Percentiles rank a stretch among this genome's conserved stretches.
Evolutionary conservation across 495 filamentous ascomycete genomes (phyloP).

Genomic region (Penicillium manginii): DNA sequence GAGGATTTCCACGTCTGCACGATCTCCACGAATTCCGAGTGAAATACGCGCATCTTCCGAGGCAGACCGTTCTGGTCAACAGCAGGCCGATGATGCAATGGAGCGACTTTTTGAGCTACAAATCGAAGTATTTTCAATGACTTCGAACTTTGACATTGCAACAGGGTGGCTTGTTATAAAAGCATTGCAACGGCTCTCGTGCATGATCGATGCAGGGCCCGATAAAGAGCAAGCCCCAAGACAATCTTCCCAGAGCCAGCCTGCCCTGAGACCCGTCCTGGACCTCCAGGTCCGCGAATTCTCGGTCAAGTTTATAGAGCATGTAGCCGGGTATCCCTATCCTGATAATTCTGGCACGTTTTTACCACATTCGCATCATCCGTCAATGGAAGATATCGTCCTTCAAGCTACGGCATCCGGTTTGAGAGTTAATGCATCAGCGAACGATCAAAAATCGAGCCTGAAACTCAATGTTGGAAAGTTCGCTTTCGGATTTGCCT

Average conservation of each 20-base stretch:
- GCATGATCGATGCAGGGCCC: constrained; percentile 36
- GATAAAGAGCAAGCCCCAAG: constrained; percentile 21
- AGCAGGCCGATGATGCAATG: not conserved
- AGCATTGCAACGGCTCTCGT: constrained; percentile 57
- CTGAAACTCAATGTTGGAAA: constrained; percentile 56
- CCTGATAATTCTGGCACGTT: constrained; percentile 19
- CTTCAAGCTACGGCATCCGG: constrained; percentile 36
- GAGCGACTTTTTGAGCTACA: constrained; percentile 41
- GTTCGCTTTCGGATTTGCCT: constrained; percentile 72
- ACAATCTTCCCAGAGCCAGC: constrained; percentile 13
- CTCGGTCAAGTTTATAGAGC: constrained; percentile 68
- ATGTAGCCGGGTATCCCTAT: constrained; percentile 51
- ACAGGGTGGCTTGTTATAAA: constrained; percentile 68
- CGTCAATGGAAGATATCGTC: constrained; percentile 39
- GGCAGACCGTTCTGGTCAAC: constrained; percentile 11
- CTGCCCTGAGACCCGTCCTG: constrained; percentile 41
- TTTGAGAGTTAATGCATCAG: constrained; percentile 29
- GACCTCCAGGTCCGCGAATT: constrained; percentile 57
- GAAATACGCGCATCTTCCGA: constrained; percentile 21
- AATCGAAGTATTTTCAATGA: constrained; percentile 58
- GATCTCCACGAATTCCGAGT: constrained; percentile 22
- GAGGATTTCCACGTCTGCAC: constrained; percentile 26
- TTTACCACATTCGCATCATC: constrained; percentile 26
- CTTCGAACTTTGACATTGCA: constrained; percentile 68
- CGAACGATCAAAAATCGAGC: constrained; percentile 24